These are phyloP conservation scores for Plasmodiophora brassicae DNA, from an alignment of 208 protist genomes.

Conservation along the genomic window DNA sequence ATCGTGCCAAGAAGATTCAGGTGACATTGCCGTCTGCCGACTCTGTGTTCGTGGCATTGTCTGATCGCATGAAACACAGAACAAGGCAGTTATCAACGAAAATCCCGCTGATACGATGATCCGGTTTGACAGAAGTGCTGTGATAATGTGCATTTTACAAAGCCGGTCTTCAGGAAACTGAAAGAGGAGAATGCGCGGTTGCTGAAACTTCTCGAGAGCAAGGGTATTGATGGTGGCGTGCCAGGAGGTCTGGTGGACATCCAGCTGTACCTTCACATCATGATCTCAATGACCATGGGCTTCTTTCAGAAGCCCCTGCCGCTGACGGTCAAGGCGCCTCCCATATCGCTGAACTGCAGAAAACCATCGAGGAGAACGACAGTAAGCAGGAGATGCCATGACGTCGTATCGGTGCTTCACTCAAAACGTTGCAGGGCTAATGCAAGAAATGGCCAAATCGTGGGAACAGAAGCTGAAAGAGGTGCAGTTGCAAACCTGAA, in stretches of 20 bases:
- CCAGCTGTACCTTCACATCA: not conserved
- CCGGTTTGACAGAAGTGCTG: slow-evolving; percentile 14
- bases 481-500: not conserved
- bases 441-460: not conserved
- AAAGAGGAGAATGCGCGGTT: slow-evolving; percentile 25
- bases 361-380: too few species aligned
- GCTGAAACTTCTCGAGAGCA: slow-evolving; percentile 12
- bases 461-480: not conserved
- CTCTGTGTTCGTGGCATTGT: too few species aligned
- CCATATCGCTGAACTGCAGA: too few species aligned
- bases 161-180: not conserved
- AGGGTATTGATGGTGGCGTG: not conserved
- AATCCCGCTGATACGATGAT: slow-evolving; percentile 51
- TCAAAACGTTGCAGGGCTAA: too few species aligned
- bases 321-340: too few species aligned
- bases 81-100: slow-evolving; percentile 42
- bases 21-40: too few species aligned
- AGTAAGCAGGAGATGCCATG: too few species aligned
- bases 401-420: not conserved
- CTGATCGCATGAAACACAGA: too few species aligned
- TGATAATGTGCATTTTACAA: not conserved
- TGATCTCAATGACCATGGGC: not conserved
- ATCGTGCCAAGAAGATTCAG: slow-evolving; percentile 52
- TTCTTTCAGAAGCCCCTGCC: too few species aligned
- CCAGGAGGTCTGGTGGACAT: not conserved